phyloP scores from a whole-genome alignment of 345 rosid species.

The Hevea brasiliensis region DNA sequence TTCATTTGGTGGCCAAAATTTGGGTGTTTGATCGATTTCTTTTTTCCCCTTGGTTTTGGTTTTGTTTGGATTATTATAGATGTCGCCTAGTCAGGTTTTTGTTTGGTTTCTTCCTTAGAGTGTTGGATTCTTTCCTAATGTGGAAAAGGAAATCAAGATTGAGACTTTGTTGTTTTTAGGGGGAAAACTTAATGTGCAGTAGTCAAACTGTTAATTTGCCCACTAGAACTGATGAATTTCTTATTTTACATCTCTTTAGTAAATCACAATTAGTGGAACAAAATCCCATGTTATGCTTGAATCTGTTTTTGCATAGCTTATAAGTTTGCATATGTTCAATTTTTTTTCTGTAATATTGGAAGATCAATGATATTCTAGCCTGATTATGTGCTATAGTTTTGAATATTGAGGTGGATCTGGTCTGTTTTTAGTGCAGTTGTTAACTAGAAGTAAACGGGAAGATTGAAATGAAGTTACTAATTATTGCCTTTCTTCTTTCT shows the following conservation, averaged over 20 bases:
- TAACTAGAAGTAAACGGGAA: background rate
- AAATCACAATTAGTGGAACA: background rate
- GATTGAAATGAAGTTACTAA: background rate
- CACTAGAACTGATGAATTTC: too few species aligned
- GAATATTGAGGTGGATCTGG: background rate
- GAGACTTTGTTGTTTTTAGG: background rate
- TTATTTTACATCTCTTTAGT: background rate
- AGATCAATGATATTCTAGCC: background rate
- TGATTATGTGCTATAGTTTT: background rate
- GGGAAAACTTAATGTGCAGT: background rate
- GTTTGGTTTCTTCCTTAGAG: background rate
- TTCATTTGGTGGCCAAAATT: background rate
- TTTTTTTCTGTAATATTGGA: background rate
- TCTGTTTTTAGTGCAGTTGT: background rate
- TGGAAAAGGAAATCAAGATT: background rate
- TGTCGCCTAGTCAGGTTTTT: background rate
- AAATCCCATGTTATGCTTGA: background rate
- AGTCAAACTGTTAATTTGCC: background rate
- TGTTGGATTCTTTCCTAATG: background rate
- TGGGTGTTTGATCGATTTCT: background rate
- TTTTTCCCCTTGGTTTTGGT: background rate
- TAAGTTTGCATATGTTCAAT: background rate
- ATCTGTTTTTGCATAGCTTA: background rate
- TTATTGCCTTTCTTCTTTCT: background rate
- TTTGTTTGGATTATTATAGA: background rate